phyloP scores from a whole-genome alignment of 345 rosid genomes.

The Mallotus nudiflorus region DNA sequence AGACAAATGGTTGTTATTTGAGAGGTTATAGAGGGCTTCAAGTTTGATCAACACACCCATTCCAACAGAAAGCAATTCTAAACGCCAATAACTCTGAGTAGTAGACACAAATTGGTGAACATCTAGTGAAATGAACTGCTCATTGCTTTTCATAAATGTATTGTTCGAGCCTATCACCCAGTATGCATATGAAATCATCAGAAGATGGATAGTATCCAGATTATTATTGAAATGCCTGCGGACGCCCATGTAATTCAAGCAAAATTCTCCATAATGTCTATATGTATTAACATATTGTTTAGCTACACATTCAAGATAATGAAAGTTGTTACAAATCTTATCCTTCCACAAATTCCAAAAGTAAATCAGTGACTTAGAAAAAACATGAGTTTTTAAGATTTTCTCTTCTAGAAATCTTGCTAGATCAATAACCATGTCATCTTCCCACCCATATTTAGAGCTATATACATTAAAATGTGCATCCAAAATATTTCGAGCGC shows the following conservation, averaged over 20 bases:
- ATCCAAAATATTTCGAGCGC: slow-evolving; percentile 43
- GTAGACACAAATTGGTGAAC: slow-evolving; percentile 29
- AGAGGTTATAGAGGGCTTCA: too few species aligned
- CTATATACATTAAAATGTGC: slow-evolving; percentile 19
- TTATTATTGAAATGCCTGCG: slow-evolving; percentile 22
- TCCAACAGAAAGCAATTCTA: too few species aligned
- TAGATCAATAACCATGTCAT: slow-evolving; percentile 26
- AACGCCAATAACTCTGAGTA: slow-evolving; percentile 31
- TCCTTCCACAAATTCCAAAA: slow-evolving; percentile 52
- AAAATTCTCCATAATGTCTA: slow-evolving; percentile 33
- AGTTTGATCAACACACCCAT: too few species aligned
- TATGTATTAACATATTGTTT: neutral
- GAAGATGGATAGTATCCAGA: slow-evolving; percentile 20
- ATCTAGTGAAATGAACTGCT: slow-evolving; percentile 21
- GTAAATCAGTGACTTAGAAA: slow-evolving; percentile 36
- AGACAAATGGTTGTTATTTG: too few species aligned
- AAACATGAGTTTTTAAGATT: slow-evolving; percentile 16
- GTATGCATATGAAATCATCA: slow-evolving; percentile 34
- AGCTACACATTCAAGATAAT: slow-evolving; percentile 17
- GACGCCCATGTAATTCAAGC: slow-evolving; percentile 49
- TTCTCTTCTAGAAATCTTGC: slow-evolving; percentile 14
- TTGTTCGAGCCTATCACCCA: slow-evolving; percentile 30
- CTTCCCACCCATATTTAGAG: slow-evolving; percentile 32
- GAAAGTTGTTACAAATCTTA: slow-evolving; percentile 23
- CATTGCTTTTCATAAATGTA: slow-evolving; percentile 6